Evolutionary conservation across 2,329 filamentous ascomycete species (phyloP), one percentile per base, ranked within the genome.

Genomic region (Trichoderma arundinaceum): DNA sequence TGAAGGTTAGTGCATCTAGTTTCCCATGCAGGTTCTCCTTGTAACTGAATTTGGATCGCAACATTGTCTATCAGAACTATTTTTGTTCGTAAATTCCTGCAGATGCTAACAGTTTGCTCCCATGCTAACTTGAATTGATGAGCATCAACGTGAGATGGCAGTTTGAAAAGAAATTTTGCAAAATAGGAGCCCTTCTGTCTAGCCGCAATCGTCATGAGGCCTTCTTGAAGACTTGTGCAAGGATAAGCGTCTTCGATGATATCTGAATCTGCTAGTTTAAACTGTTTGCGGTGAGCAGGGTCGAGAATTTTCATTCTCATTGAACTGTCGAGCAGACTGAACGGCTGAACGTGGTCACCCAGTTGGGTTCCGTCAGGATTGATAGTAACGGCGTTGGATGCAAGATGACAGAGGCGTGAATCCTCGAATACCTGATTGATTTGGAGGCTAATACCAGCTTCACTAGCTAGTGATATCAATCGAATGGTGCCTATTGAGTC

Each of bases 401-500:
- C 62, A 12, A 65, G n/a, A 5, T 51, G 13, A 33, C 28, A n/a
- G 10, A 65, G 62, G 10, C 53, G 41, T 8, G 62, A 46, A 15
- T 65, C 43, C 6, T 48, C 41, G 17, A 65, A 65, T 17, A 65
- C 43, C 12, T 65, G 52, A 19, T 19, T 59, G 19, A 61, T 28
- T 7, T 51, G 17, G 7, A 61, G 58, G 19, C 43, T 8, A 1
- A 61, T 61, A 8, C 44, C 48, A 19, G 48, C 46, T 6, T 61
- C 58, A 3, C 58, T 46, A 13, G 58, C 58, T 15, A 35, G 15
- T 9, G 58, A 43, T 13, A 61, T 53, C 49, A 65, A 53, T 6
- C 28, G 62, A n/a, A 65, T 65, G 7, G 62, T 43, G 6, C 38
- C 52, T 4, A 65, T 65, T 28, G 62, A 65, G 17, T 65, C 62